Percentiles rank a stretch among this genome's conserved stretches.
These are phyloP conservation scores for Fusarium algeriense DNA, from an alignment of 2,329 filamentous ascomycete species.

Conservation along the genomic window DNA sequence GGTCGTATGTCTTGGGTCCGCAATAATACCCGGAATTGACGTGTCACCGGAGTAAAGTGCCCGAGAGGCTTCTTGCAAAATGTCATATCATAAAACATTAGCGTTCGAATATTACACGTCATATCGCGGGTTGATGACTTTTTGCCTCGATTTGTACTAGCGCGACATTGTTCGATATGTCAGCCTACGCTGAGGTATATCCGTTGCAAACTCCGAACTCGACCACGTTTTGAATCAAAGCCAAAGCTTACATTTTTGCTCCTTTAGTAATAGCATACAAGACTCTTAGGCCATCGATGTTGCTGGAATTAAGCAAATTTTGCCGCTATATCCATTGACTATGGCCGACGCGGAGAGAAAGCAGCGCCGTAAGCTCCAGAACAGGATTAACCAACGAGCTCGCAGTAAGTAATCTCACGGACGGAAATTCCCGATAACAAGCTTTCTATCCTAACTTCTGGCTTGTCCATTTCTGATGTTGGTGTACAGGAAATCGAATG, in stretches of 20 bases:
- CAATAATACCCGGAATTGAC: too few species aligned
- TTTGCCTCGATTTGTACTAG: slow-evolving; percentile 16
- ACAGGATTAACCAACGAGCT: slow-evolving; percentile 19
- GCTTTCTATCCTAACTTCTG: not conserved
- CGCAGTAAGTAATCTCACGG: not conserved
- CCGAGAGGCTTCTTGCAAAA: not conserved
- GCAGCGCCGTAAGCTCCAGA: slow-evolving; percentile 14
- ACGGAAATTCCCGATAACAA: not conserved
- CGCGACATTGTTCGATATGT: not conserved
- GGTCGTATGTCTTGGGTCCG: too few species aligned
- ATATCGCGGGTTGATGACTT: not conserved
- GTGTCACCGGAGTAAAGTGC: too few species aligned
- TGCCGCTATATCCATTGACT: too few species aligned
- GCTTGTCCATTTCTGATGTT: not conserved
- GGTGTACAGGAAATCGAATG: not conserved
- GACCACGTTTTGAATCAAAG: not conserved
- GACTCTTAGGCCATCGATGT: rapidly evolving
- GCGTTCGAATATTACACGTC: not conserved
- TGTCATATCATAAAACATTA: not conserved
- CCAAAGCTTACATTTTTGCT: slow-evolving; percentile 12
- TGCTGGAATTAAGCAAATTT: too few species aligned
- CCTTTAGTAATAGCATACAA: not conserved
- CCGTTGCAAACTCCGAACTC: not conserved
- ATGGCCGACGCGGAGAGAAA: slow-evolving; percentile 2
- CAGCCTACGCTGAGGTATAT: not conserved